Percentiles rank a stretch among this genome's conserved stretches.
These are phyloP conservation scores for Debaryomyces nepalensis DNA, from an alignment of 1,139 yeast species.

Conservation along the genomic window DNA sequence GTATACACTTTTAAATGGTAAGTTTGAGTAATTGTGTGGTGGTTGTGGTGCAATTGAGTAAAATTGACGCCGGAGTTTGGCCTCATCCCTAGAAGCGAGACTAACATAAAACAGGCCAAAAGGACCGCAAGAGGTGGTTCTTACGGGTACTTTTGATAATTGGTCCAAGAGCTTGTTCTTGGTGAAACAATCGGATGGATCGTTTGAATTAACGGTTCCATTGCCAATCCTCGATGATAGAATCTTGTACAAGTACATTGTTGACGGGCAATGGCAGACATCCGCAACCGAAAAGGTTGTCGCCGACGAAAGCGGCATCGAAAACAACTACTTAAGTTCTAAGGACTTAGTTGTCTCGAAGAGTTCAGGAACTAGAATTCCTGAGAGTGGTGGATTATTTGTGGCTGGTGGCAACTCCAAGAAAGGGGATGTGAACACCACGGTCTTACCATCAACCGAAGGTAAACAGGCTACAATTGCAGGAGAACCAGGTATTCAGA, in stretches of 20 bases:
- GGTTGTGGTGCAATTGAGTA: no score
- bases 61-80: neutral
- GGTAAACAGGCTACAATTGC: conserved; percentile 47
- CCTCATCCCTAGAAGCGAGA: conserved; percentile 10
- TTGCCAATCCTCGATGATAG: conserved; percentile 46
- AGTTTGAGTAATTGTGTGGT: conserved; percentile 15
- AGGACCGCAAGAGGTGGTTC: conserved; percentile 72
- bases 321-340: conserved; percentile 59
- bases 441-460: conserved; percentile 62
- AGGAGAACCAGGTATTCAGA: conserved; percentile 63
- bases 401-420: conserved; percentile 22
- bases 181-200: conserved; percentile 62
- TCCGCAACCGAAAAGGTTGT: conserved; percentile 49
- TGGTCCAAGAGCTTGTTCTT: conserved; percentile 68
- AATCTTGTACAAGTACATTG: conserved; percentile 68
- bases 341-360: conserved; percentile 41
- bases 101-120: conserved; percentile 57
- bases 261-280: conserved; percentile 72
- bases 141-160: conserved; percentile 78
- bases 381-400: conserved; percentile 58
- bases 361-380: conserved; percentile 34
- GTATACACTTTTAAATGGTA: conserved; percentile 38
- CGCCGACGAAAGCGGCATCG: conserved; percentile 58
- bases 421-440: conserved; percentile 40
- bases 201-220: conserved; percentile 63